Percentiles rank a stretch among this genome's conserved stretches.
Conservation (phyloP, 345 rosid genomes). For the Syzygium aqueum region DNA sequence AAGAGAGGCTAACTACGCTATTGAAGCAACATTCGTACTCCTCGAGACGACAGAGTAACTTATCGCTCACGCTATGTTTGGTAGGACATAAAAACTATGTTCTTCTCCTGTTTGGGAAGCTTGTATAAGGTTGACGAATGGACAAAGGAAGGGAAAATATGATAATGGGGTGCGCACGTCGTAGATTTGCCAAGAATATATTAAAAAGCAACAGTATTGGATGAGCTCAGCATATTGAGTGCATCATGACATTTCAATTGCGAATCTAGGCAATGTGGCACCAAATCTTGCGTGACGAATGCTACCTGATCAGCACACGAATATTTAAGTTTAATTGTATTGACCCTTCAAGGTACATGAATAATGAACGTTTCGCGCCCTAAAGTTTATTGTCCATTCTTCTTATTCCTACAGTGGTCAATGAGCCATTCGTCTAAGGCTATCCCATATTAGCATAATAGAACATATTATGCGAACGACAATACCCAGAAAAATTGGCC, state of each 20-base stretch:
- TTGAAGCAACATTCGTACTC: not conserved
- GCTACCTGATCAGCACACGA: not conserved
- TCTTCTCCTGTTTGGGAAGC: not conserved
- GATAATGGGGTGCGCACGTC: not conserved
- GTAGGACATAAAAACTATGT: no score
- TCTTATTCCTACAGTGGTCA: not conserved
- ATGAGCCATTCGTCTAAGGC: not conserved
- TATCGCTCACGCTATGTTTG: not conserved
- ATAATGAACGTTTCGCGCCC: not conserved
- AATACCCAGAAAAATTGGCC: not conserved
- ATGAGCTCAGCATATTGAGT: not conserved
- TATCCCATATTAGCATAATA: not conserved
- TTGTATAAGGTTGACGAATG: not conserved
- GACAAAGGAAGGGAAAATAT: not conserved
- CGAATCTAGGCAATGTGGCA: not conserved
- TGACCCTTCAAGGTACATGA: not conserved
- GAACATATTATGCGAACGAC: not conserved
- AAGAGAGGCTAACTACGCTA: not conserved
- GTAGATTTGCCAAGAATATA: not conserved
- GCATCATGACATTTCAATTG: not conserved
- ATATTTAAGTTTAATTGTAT: not conserved
- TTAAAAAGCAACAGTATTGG: not conserved
- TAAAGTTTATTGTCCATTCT: not conserved
- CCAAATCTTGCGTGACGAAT: not conserved
- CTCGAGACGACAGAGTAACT: not conserved